Percentiles rank a stretch among this genome's conserved stretches.
These are phyloP conservation scores for Thermochaetoides thermophila DNA, from an alignment of 495 filamentous ascomycete species.

Conservation along the genomic window DNA sequence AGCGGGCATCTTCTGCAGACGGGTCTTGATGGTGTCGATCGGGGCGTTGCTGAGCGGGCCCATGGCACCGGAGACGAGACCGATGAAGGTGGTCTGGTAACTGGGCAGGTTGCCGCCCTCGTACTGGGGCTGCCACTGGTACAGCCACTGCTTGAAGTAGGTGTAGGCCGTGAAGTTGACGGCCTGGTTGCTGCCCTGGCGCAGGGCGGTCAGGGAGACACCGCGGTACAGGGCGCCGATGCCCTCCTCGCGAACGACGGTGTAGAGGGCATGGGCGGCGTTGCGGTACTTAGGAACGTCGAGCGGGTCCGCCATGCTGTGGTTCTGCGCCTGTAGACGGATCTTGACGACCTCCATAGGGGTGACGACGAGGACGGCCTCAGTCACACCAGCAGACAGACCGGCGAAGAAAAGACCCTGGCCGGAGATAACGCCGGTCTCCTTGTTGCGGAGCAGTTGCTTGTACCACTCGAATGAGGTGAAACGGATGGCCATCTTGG, in stretches of 20 bases:
- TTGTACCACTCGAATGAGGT: conserved; percentile 96
- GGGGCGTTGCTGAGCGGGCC: conserved; percentile 92
- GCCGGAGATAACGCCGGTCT: conserved; percentile 52
- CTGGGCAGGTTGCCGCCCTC: conserved; percentile 48
- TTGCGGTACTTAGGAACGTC: conserved; percentile 94
- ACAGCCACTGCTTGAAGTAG: conserved; percentile 69
- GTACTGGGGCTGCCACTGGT: conserved; percentile 50
- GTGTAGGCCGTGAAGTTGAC: conserved; percentile 99
- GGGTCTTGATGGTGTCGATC: conserved; percentile 98
- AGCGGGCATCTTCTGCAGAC: conserved; percentile 79
- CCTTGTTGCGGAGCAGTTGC: conserved; percentile 50
- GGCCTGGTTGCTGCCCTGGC: conserved; percentile 94
- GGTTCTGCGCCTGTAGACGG: conserved; percentile 90
- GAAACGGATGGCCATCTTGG: conserved; percentile 99
- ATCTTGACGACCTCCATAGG: conserved; percentile 99
- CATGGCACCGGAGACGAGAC: conserved; percentile 84
- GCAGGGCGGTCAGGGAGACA: conserved; percentile 79
- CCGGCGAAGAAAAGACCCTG: conserved; percentile 79
- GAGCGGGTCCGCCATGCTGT: conserved; percentile 81
- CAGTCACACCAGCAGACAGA: conserved; percentile 82
- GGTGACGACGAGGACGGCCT: conserved; percentile 89
- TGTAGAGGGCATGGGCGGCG: conserved; percentile 88
- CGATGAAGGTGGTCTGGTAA: conserved; percentile 84
- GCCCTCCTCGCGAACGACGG: conserved; percentile 83
- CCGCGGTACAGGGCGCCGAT: conserved; percentile 77